Base-by-base conservation (phyloP, 2,329 filamentous ascomycete genomes). In the Colletotrichum sp. region DNA sequence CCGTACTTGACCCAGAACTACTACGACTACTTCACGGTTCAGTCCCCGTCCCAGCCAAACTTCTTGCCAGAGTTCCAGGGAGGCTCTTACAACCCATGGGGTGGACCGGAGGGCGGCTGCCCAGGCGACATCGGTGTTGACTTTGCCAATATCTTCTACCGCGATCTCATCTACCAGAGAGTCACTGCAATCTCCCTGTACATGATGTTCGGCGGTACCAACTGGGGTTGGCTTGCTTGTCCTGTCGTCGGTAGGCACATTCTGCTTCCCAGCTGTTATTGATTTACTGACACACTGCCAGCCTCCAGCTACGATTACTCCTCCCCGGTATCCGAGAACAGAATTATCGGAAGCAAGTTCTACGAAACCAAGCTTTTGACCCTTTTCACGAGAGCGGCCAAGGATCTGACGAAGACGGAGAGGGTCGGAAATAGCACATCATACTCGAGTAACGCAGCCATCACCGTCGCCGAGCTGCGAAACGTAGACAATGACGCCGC, bases 131-230 rank as follows among this genome's bases (percentile, higher is more conserved):
- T 89, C 21, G 89, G 89, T 2, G 85, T 88, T 0, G 89, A 92
- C 62, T 93, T 91, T 77, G 91, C 89, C 2, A 93, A 93, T 72
- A 80, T 93, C 6, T 93, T 92, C 82, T 93, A 93, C 80, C 87
- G 91, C 13, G 89, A 93, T 79, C 88, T 92, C 69, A 89, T 93
- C 30, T 90, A 87, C 30, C 89, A 93, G 78, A 85, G 89, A 1
- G 87, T 92, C 5, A 91, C 90, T 0, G 90, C 90, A 0, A 87
- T 93, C 70, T 92, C 88, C 34, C 81, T 93, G 3, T 93, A 93
- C 80, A 93, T 93, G 91, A 83, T 92, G 67, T 93, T 89, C 68
- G 92, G 92, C 6, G 92, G 92, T 4, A 93, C 92, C 0, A 92
- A 90, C 76, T 93, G 91, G 91, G 91, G 91, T 7, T 88, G 88